Conservation (phyloP, 768 basidiomycete genomes). For the Tulasnella sp. region DNA sequence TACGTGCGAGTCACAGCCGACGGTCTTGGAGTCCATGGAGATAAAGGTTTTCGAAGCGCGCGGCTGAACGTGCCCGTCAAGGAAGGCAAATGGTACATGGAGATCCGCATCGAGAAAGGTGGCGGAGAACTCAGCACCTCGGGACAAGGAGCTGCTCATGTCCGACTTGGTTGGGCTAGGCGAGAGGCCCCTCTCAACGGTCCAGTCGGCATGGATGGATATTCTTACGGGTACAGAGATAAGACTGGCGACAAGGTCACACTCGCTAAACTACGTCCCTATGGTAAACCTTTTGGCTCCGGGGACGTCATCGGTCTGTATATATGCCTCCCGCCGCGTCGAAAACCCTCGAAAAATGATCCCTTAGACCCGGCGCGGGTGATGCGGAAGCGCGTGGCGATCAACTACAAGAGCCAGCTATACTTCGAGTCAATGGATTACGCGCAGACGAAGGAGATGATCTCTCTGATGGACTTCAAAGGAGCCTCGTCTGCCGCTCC, state of each 20-base stretch:
- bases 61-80: conserved; percentile 82
- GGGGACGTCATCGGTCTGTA: conserved; percentile 93
- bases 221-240: conserved; percentile 87
- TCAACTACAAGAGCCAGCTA: conserved; percentile 93
- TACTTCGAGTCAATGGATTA: conserved; percentile 95
- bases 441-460: conserved; percentile 83
- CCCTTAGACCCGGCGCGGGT: conserved; percentile 71
- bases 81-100: conserved; percentile 90
- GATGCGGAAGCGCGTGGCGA: conserved; percentile 81
- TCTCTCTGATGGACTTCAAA: conserved; percentile 61
- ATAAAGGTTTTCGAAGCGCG: conserved; percentile 84
- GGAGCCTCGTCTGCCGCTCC: conserved; percentile 34
- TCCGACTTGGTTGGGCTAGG: conserved; percentile 84
- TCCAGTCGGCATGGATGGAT: conserved; percentile 87
- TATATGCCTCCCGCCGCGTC: conserved; percentile 69
- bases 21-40: conserved; percentile 63
- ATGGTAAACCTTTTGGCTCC: conserved; percentile 60
- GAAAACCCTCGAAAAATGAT: conserved; percentile 49
- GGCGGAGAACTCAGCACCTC: conserved; percentile 44
- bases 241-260: conserved; percentile 86
- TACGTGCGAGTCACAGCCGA: conserved; percentile 72
- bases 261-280: conserved; percentile 67
- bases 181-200: conserved; percentile 90
- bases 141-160: conserved; percentile 52
- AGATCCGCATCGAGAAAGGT: conserved; percentile 68